Evolutionary conservation across 495 filamentous ascomycete genomes (phyloP), one percentile per base, ranked within the genome.

Genomic region (Tuber aestivum): DNA sequence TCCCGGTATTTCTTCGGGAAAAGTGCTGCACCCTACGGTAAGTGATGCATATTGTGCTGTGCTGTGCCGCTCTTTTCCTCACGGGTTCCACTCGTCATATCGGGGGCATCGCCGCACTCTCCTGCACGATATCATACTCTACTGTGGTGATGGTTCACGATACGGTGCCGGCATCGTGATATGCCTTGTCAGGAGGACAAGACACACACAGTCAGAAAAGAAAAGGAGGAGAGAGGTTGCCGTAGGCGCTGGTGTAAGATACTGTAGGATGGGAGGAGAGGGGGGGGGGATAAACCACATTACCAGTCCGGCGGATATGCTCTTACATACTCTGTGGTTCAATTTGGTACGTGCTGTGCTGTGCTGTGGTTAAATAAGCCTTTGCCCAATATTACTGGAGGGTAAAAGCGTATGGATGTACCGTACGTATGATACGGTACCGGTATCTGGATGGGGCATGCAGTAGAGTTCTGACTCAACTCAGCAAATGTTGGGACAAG

Each of bases 381-480:
- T 35, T 35, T 14, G 32, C 32, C 6, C 35, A 27, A 65, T 65
- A 32, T 65, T 18, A 35, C 32, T 5, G 14, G 10, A 1, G 14
- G n/a, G 27, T 14, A 18, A 65, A 8, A 65, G 20, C 14, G 14
- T 32, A 35, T 65, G 56, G 27, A 10, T 56, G 50, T 27, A 14
- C 21, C 21, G 8, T n/a, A 50, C 18, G 56, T 12, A 27, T 61
- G 50, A 61, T 27, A 65, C 56, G 7, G 27, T 40, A 40, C 38
- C 38, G 38, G 38, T 35, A 27, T 35, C 56, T 35, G 3, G 27
- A 35, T 65, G 56, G 56, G 32, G 35, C 12, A 65, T 35, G 56
- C 56, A 4, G 56, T 65, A 65, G 56, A 65, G 56, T 65, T 65
- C 56, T 65, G 56, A 65, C 56, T 65, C 56, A 65, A 65, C n/a